phyloP scores from a whole-genome alignment of 768 basidiomycete genomes.

The Kwoniella dendrophila region DNA sequence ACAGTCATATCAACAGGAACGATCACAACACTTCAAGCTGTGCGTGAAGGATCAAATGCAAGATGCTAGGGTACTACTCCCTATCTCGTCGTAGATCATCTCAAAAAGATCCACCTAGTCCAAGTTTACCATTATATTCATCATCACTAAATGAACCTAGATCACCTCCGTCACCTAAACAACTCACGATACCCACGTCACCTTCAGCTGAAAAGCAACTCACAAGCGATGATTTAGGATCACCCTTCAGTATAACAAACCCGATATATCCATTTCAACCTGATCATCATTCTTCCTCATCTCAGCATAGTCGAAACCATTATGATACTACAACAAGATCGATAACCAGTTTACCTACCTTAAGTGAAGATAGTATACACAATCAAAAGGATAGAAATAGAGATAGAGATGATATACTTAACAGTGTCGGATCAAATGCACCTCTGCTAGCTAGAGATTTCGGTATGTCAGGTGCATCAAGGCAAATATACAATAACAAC shows the following conservation, averaged over 20 bases:
- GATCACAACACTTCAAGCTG: conserved; percentile 7
- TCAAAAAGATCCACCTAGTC: conserved; percentile 9
- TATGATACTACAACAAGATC: no score
- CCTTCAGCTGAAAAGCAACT: conserved; percentile 2
- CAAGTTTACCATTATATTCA: conserved; percentile 1
- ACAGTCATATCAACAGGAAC: neutral
- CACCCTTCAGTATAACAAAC: conserved; percentile 17
- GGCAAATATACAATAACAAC: neutral
- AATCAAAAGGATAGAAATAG: neutral
- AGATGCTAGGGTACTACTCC: conserved; percentile 19
- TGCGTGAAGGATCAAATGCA: neutral
- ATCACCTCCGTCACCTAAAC: conserved; percentile 2
- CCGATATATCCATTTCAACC: neutral
- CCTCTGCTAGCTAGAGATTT: conserved; percentile 22
- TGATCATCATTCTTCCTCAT: neutral
- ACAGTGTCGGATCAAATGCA: conserved; percentile 7
- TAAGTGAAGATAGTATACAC: conserved; percentile 2
- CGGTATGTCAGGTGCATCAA: conserved; percentile 6
- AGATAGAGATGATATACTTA: neutral
- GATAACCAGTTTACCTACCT: conserved; percentile 5
- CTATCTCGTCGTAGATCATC: conserved; percentile 11
- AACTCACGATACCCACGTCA: neutral
- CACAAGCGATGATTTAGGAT: conserved; percentile 3
- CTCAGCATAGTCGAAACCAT: no score
- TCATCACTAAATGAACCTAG: conserved; percentile 8